phyloP scores from a whole-genome alignment of 1,284 basidiomycete genomes.

The Lignosus rhinocerotis region DNA sequence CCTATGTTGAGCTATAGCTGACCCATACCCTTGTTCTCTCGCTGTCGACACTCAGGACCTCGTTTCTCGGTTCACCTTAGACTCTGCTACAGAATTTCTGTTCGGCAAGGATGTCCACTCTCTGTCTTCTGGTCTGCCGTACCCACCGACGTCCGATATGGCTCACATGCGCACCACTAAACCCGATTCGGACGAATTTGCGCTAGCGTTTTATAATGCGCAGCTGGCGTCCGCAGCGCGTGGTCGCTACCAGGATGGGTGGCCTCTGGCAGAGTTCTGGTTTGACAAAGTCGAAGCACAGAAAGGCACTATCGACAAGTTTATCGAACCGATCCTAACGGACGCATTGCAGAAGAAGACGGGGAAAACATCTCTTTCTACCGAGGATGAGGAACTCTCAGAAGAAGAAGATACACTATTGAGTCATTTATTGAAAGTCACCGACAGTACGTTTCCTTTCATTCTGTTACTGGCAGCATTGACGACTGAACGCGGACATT shows the following conservation, averaged over 20 bases:
- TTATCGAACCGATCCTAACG: constrained; percentile 49
- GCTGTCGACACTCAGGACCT: constrained; percentile 30
- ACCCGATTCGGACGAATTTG: constrained; percentile 33
- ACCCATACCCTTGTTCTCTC: too few relatives aligned
- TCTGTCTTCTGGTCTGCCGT: constrained; percentile 31
- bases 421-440: constrained; percentile 50
- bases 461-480: not conserved
- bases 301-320: constrained; percentile 51
- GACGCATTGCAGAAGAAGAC: constrained; percentile 44
- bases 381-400: constrained; percentile 27
- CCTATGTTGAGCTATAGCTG: too few relatives aligned
- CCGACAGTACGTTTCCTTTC: constrained; percentile 40
- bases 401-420: constrained; percentile 50
- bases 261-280: constrained; percentile 52
- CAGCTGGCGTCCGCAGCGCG: constrained; percentile 43
- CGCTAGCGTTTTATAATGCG: constrained; percentile 27
- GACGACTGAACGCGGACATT: not conserved
- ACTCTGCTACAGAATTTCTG: constrained; percentile 41
- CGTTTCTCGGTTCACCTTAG: constrained; percentile 39
- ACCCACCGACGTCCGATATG: constrained; percentile 27
- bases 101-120: constrained; percentile 38
- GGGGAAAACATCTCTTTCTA: not conserved
- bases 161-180: constrained; percentile 1
- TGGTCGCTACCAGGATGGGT: constrained; percentile 35
- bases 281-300: constrained; percentile 44